Conservation (phyloP, 2,329 filamentous ascomycete species). For the Fusarium guadeloupense region DNA sequence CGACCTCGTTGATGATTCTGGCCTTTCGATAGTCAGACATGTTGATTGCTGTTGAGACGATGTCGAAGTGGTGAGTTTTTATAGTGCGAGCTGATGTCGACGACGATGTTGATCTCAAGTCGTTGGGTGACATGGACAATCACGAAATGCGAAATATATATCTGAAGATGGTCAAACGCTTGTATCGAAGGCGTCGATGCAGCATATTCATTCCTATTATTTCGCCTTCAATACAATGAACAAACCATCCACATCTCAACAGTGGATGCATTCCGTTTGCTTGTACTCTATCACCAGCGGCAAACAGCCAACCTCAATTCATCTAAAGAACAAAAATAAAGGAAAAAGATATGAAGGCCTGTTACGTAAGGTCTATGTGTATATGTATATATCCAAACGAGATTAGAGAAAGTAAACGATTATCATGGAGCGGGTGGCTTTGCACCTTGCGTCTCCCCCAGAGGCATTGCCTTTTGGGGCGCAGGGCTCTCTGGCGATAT, state of each 20-base stretch:
- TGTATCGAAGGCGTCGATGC: background rate
- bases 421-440: background rate
- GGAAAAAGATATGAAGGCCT: background rate
- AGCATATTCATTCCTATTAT: background rate
- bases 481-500: constrained; percentile 6
- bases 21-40: constrained; percentile 3
- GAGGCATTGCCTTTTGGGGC: background rate
- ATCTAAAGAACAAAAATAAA: background rate
- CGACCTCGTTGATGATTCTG: constrained; percentile 6
- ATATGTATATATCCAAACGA: background rate
- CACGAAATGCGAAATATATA: background rate
- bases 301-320: background rate
- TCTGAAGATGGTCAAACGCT: background rate
- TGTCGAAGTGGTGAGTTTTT: background rate
- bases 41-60: background rate
- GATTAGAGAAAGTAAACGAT: background rate
- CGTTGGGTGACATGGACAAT: background rate
- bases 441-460: background rate
- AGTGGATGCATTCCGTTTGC: background rate
- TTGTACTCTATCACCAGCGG: background rate
- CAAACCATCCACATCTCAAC: background rate
- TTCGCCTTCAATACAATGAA: background rate
- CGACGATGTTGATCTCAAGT: constrained; percentile 6
- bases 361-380: background rate
- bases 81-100: background rate